A percentile compares a stretch with the other conserved stretches of the same genome.
Evolutionary conservation across 306 rosid species (phyloP).

Genomic region (Cercis canadensis): DNA sequence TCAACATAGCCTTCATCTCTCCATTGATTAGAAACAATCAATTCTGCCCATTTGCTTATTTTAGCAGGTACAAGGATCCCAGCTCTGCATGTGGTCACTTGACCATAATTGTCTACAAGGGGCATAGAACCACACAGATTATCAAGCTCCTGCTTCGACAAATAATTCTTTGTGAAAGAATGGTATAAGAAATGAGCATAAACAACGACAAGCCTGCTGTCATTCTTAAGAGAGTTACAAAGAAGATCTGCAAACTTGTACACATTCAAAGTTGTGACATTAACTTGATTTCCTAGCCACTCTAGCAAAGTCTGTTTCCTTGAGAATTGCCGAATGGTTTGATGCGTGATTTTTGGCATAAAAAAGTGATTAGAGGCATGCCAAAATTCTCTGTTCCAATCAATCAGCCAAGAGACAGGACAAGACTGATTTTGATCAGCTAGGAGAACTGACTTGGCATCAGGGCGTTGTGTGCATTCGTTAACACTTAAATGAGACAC

Average conservation of each 20-base stretch:
- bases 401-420: conserved; percentile 61
- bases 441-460: conserved; percentile 36
- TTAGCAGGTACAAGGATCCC: conserved; percentile 72
- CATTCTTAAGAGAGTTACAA: conserved; percentile 12
- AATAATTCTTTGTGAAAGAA: conserved; percentile 28
- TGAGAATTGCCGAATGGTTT: conserved; percentile 37
- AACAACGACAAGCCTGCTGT: conserved; percentile 38
- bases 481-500: conserved; percentile 46
- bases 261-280: conserved; percentile 29
- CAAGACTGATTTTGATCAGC: conserved; percentile 21
- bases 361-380: conserved; percentile 39
- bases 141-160: conserved; percentile 33
- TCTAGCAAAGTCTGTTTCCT: conserved; percentile 34
- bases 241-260: conserved; percentile 42
- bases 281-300: conserved; percentile 48
- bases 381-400: conserved; percentile 55
- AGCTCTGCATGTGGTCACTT: neutral
- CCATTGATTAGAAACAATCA: conserved; percentile 73
- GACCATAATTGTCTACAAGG: conserved; percentile 63
- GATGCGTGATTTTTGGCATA: conserved; percentile 61
- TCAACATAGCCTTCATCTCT: conserved; percentile 55
- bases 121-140: conserved; percentile 51
- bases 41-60: conserved; percentile 70
- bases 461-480: conserved; percentile 6
- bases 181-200: conserved; percentile 67